phyloP scores from a whole-genome alignment of 2,329 filamentous ascomycete species.

The Diaporthe australafricana region DNA sequence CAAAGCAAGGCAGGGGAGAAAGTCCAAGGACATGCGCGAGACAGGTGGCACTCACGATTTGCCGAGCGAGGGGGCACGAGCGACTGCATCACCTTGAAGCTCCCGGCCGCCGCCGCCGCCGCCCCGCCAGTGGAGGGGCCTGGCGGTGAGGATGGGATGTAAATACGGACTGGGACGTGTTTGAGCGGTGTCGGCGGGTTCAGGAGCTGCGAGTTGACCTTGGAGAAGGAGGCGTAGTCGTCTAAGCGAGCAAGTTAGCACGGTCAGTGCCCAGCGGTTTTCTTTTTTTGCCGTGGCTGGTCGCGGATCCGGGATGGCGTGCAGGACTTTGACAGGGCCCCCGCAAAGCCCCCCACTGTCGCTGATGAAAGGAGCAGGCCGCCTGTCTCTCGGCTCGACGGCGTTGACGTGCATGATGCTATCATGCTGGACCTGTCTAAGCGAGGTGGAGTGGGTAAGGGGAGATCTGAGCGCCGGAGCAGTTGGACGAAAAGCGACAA shows the following conservation, averaged over 20 bases:
- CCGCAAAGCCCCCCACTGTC: background rate
- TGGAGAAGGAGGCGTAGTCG: constrained; percentile 77
- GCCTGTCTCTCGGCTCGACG: background rate
- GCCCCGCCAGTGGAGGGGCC: constrained; percentile 43
- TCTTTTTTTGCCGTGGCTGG: background rate
- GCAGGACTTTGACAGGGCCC: constrained; percentile 14
- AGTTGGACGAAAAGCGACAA: constrained; percentile 6
- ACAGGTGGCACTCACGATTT: constrained; percentile 47
- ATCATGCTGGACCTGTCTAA: background rate
- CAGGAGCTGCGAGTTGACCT: constrained; percentile 81
- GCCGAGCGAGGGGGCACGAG: constrained; percentile 67
- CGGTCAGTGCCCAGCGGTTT: background rate
- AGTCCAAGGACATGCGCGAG: background rate
- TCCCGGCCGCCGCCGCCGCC: constrained; percentile 50
- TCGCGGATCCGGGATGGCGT: constrained; percentile 23
- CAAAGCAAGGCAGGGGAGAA: background rate
- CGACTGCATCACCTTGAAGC: constrained; percentile 81
- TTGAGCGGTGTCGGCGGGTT: constrained; percentile 79
- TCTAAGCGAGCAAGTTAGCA: constrained; percentile 57
- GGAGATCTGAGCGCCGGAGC: constrained; percentile 32
- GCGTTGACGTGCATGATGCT: constrained; percentile 34
- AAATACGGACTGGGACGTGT: constrained; percentile 89
- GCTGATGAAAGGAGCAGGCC: constrained; percentile 26
- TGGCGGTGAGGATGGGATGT: constrained; percentile 77
- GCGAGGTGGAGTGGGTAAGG: constrained; percentile 24